phyloP scores from a whole-genome alignment of 2,329 filamentous ascomycete genomes.

The Fonsecaea multimorphosa region DNA sequence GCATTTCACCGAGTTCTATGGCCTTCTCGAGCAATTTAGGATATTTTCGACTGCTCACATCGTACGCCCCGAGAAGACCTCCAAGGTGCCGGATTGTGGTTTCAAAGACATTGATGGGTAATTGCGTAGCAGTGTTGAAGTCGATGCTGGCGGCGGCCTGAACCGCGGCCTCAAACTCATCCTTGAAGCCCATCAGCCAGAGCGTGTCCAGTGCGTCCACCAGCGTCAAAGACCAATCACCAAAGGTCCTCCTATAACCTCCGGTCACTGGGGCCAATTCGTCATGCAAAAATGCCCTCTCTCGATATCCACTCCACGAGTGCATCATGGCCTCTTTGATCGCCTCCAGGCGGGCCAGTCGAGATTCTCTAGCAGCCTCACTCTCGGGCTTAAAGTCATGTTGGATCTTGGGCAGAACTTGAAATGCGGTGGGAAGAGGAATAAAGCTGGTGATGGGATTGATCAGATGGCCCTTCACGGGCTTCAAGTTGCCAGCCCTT shows the following conservation, averaged over 20 bases:
- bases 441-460: constrained; percentile 28
- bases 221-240: constrained; percentile 70
- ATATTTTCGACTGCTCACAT: constrained; percentile 58
- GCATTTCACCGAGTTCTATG: constrained; percentile 51
- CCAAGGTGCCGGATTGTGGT: constrained; percentile 51
- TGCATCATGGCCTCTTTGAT: constrained; percentile 60
- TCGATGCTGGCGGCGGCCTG: constrained; percentile 65
- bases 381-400: constrained; percentile 29
- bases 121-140: constrained; percentile 60
- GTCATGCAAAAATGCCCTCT: constrained; percentile 67
- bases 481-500: too few species aligned
- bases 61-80: constrained; percentile 47
- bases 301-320: constrained; percentile 66
- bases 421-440: constrained; percentile 26
- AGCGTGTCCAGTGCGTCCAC: constrained; percentile 71
- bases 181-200: constrained; percentile 72
- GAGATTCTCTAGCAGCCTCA: constrained; percentile 9
- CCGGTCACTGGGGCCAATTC: constrained; percentile 65
- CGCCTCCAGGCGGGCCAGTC: constrained; percentile 47
- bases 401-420: constrained; percentile 33
- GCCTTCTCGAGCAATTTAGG: constrained; percentile 48
- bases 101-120: constrained; percentile 48
- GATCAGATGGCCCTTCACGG: constrained; percentile 7
- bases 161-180: constrained; percentile 70
- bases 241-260: constrained; percentile 61